Conservation (phyloP, 2,329 filamentous ascomycete species). For the Emmonsiellopsis sp. region DNA sequence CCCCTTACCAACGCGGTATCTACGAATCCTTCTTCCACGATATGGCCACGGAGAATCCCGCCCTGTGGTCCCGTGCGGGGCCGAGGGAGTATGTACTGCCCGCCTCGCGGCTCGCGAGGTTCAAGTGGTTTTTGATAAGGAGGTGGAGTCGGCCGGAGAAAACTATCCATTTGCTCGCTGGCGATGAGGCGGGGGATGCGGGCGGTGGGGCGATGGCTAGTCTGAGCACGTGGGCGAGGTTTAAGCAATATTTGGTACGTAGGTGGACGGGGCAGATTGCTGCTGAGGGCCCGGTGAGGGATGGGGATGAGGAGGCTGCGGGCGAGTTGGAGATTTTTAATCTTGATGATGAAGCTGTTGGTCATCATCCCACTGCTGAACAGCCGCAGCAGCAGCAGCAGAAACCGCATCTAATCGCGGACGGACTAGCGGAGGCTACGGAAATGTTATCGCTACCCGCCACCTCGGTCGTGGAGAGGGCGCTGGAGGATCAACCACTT, state of each 20-base stretch:
- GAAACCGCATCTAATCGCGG: constrained; percentile 9
- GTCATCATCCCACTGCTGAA: too few relatives aligned
- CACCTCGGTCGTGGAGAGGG: constrained; percentile 5
- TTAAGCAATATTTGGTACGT: constrained; percentile 30
- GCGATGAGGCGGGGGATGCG: constrained; percentile 9
- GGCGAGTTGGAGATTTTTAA: background rate
- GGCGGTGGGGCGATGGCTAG: constrained; percentile 26
- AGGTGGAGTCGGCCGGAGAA: constrained; percentile 38
- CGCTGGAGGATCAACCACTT: background rate
- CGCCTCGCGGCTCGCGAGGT: constrained; percentile 24
- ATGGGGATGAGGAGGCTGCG: constrained; percentile 7
- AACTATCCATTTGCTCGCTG: constrained; percentile 26
- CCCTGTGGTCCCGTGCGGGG: constrained; percentile 41
- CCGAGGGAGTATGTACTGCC: constrained; percentile 36
- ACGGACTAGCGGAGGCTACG: constrained; percentile 14
- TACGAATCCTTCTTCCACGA: constrained; percentile 44
- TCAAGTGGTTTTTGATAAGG: constrained; percentile 42
- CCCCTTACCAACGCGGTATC: constrained; percentile 39
- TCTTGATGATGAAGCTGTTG: too few relatives aligned
- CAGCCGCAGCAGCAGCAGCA: too few relatives aligned
- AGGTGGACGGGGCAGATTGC: constrained; percentile 33
- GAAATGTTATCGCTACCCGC: constrained; percentile 13
- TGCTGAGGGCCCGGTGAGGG: constrained; percentile 8
- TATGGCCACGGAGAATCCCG: constrained; percentile 36
- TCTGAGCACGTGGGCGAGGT: constrained; percentile 29